Evolutionary conservation across 345 rosid genomes (phyloP), one percentile per base, ranked within the genome.

Genomic region (Citrus maxima): DNA sequence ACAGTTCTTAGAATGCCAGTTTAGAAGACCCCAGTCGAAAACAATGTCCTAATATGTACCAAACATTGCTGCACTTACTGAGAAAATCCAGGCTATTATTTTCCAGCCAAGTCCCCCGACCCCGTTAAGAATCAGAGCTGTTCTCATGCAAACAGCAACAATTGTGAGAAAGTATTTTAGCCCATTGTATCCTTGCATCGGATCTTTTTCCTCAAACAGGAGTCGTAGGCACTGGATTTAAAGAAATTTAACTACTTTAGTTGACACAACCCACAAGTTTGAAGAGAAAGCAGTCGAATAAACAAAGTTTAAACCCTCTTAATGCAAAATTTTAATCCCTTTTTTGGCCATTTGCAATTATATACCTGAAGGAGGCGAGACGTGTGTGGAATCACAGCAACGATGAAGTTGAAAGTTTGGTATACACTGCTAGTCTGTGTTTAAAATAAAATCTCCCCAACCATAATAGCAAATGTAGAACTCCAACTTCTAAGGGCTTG

Each of bases 1-100:
- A 7, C 25, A 54, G 76, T 90, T 86, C 83, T 73, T 91, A 5
- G 95, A 91, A 51, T 82, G 22, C 0, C 77, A 82, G 24, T 87
- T 88, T 24, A 93, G 90, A 72, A 93, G 88, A 46, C 95, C 97
- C 97, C 97, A 91, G 30, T 93, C 97, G 5, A 51, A 37, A 49
- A 91, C 88, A 70, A 93, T 81, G 78, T 89, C 95, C 97, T 95
- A 93, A 66, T 92, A 90, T 12, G 93, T 92, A 19, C 85, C n/a
- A 25, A 80, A 2, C 19, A 86, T 74, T 5, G 97, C 86, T 22
- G 97, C 90, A 69, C 75, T 54, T 3, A 70, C 82, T 2, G 94
- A 90, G 80, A 89, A 85, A 58, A 85, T 22, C 86, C 89, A 81
- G 0, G 93, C 89, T 6, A 74, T 21, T 12, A 85, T 70, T 80